phyloP scores from a whole-genome alignment of 202 grass and related monocot genomes.

The Schoenoplectus tabernaemontani region DNA sequence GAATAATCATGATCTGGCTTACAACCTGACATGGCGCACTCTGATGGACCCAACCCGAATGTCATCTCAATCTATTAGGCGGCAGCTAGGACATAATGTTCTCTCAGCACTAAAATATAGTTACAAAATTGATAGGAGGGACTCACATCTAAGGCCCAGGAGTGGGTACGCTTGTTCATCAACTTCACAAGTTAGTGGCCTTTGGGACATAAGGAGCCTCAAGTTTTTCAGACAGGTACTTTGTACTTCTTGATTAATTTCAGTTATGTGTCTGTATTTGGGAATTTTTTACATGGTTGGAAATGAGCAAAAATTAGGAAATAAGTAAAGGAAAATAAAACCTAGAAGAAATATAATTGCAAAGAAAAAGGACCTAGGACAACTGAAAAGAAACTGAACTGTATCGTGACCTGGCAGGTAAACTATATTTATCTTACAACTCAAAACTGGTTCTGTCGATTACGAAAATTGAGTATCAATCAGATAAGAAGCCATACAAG shows the following conservation, averaged over 20 bases:
- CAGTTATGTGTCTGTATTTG: background rate
- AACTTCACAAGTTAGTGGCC: slow-evolving; percentile 57
- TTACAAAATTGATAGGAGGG: slow-evolving; percentile 60
- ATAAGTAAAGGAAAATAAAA: background rate
- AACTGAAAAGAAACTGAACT: background rate
- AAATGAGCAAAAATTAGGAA: background rate
- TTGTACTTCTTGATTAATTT: background rate
- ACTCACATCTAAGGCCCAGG: slow-evolving; percentile 63
- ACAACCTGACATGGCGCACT: slow-evolving; percentile 63
- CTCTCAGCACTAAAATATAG: slow-evolving; percentile 65
- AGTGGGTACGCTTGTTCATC: slow-evolving; percentile 73
- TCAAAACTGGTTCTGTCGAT: background rate
- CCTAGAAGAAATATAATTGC: background rate
- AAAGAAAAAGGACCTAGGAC: background rate
- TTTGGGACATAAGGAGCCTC: slow-evolving; percentile 52
- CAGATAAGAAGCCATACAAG: background rate
- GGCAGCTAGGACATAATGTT: slow-evolving; percentile 71
- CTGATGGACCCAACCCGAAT: slow-evolving; percentile 56
- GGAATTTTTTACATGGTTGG: background rate
- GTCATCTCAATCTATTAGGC: slow-evolving; percentile 65
- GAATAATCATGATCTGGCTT: slow-evolving; percentile 49
- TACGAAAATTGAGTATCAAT: background rate
- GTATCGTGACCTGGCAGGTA: background rate
- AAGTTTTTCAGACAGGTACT: slow-evolving; percentile 78
- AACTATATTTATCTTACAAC: background rate